phyloP scores from a whole-genome alignment of 768 basidiomycete genomes.

The Amanita fuliginea region DNA sequence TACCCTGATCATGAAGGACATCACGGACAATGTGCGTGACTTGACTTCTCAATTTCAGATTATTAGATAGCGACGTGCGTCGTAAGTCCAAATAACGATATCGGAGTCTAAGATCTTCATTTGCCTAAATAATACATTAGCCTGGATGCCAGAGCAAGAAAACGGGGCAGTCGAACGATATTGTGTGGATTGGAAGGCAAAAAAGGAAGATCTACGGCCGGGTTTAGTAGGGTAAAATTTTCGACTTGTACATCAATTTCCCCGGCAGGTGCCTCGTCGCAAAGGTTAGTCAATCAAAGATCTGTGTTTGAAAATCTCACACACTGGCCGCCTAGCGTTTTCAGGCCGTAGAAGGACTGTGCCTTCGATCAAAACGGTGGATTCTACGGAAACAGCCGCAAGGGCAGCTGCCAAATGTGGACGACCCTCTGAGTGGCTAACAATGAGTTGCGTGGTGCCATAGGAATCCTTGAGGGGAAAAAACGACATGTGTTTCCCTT shows the following conservation, averaged over 20 bases:
- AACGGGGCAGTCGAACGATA: conserved; percentile 41
- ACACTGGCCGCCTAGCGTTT: conserved; percentile 50
- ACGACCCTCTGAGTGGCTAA: conserved; percentile 30
- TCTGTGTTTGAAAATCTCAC: conserved; percentile 17
- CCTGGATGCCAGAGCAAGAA: conserved; percentile 6
- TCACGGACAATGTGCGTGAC: conserved; percentile 74
- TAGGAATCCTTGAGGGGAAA: conserved; percentile 75
- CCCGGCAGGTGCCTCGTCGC: conserved; percentile 47
- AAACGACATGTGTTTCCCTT: conserved; percentile 68
- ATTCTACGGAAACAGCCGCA: conserved; percentile 62
- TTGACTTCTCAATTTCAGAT: conserved; percentile 70
- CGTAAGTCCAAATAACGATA: conserved; percentile 88
- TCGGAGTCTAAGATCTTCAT: conserved; percentile 76
- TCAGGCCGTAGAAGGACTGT: conserved; percentile 53
- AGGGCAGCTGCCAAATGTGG: conserved; percentile 29
- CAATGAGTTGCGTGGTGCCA: conserved; percentile 72
- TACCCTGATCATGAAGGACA: conserved; percentile 65
- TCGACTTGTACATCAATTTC: conserved; percentile 75
- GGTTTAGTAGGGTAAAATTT: conserved; percentile 65
- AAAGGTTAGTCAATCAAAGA: conserved; percentile 8
- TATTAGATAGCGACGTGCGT: conserved; percentile 57
- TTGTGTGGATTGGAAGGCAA: conserved; percentile 67
- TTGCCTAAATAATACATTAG: conserved; percentile 32
- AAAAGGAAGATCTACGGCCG: conserved; percentile 75
- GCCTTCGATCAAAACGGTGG: conserved; percentile 67